These are phyloP conservation scores for Fusarium siculi DNA, from an alignment of 2,329 filamentous ascomycete genomes.

Conservation along the genomic window DNA sequence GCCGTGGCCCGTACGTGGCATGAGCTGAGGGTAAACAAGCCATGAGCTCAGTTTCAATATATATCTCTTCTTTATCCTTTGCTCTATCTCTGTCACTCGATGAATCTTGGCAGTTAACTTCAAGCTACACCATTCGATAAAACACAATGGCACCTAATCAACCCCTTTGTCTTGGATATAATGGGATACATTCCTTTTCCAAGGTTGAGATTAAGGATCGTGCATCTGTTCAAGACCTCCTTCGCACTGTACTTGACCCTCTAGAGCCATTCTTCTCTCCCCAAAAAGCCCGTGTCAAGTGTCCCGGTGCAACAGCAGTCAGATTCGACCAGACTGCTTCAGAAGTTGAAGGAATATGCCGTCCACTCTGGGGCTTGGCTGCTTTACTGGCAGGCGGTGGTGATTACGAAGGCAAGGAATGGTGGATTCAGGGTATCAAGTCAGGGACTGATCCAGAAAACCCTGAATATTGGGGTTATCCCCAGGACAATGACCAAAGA, in stretches of 20 bases:
- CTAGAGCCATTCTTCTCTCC: constrained; percentile 78
- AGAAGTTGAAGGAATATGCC: constrained; percentile 79
- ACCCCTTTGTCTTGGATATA: constrained; percentile 59
- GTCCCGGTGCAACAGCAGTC: constrained; percentile 76
- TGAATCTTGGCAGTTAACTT: neutral
- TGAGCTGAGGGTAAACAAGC: neutral
- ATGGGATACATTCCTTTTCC: constrained; percentile 65
- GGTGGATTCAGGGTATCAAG: constrained; percentile 75
- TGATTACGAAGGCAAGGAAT: constrained; percentile 69
- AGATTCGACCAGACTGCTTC: constrained; percentile 81
- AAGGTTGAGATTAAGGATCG: constrained; percentile 61
- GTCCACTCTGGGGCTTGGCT: constrained; percentile 80
- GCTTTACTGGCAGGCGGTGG: constrained; percentile 76
- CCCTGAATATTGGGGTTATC: constrained; percentile 80
- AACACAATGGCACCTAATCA: constrained; percentile 35
- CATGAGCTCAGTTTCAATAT: neutral
- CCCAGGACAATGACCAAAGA: constrained; percentile 79
- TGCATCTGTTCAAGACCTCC: constrained; percentile 68
- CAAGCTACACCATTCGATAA: neutral
- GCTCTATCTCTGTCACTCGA: neutral
- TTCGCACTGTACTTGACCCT: constrained; percentile 74
- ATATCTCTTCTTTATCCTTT: constrained; percentile 3
- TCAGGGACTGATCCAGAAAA: constrained; percentile 76
- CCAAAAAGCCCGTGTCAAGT: constrained; percentile 70
- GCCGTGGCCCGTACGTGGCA: neutral